Evolutionary conservation across 1,284 basidiomycete species (phyloP).

Genomic region (Phlebopus sp.): DNA sequence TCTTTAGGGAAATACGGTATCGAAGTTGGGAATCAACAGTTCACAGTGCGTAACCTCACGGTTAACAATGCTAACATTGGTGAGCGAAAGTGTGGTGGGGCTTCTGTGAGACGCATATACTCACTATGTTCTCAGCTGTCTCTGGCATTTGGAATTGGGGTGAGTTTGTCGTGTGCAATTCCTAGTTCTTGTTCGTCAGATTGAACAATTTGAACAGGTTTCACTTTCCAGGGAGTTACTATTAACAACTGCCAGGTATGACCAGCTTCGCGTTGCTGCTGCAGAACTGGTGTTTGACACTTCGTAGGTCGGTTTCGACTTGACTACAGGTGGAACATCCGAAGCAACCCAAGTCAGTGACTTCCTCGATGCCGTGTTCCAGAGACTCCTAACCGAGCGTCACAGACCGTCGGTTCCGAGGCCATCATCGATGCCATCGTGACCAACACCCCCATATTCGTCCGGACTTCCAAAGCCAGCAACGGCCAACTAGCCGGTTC

Average conservation of each 20-base stretch:
- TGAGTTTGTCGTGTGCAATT: constrained; percentile 2
- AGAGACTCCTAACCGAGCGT: background rate
- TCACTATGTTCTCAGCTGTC: constrained; percentile 28
- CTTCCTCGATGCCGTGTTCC: background rate
- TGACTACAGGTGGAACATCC: constrained; percentile 37
- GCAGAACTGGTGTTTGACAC: background rate
- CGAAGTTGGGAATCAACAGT: constrained; percentile 52
- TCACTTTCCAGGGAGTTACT: constrained; percentile 44
- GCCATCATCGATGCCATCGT: constrained; percentile 48
- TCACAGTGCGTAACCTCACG: constrained; percentile 52
- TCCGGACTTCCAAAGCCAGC: constrained; percentile 30
- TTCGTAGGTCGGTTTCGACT: constrained; percentile 39
- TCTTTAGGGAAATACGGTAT: constrained; percentile 41
- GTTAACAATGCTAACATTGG: constrained; percentile 46
- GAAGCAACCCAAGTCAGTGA: constrained; percentile 23
- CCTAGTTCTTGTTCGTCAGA: background rate
- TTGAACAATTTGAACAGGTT: constrained; percentile 26
- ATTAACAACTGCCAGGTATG: constrained; percentile 42
- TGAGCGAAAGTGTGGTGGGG: constrained; percentile 13
- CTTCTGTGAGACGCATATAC: background rate
- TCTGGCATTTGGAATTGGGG: constrained; percentile 47
- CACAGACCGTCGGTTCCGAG: constrained; percentile 40
- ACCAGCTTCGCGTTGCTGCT: background rate
- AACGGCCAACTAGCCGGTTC: constrained; percentile 32
- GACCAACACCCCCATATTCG: constrained; percentile 32